Evolutionary conservation across 352 stramenopile species (phyloP).

Genomic region (Globisporangium middletonii): DNA sequence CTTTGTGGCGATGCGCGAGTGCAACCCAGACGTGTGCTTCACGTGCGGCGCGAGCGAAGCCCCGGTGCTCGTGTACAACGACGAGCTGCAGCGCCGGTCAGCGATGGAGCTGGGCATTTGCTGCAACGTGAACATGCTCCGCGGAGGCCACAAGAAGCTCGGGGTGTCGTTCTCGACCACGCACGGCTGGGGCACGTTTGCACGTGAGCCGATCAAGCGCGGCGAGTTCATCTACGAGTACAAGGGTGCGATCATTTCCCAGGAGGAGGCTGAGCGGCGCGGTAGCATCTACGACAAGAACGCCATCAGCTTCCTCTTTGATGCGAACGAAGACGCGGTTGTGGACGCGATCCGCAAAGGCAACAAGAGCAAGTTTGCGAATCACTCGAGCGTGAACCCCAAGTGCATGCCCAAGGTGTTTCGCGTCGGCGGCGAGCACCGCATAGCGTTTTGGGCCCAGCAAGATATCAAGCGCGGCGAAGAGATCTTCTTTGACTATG

Average conservation of each 20-base stretch:
- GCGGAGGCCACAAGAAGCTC: constrained; percentile 54
- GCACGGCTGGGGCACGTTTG: constrained; percentile 62
- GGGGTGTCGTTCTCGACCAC: constrained; percentile 52
- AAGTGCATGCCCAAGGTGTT: constrained; percentile 85
- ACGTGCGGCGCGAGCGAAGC: constrained; percentile 58
- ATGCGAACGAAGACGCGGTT: constrained; percentile 84
- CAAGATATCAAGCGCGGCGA: constrained; percentile 83
- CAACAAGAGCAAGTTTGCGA: constrained; percentile 92
- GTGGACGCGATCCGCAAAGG: constrained; percentile 90
- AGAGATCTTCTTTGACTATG: constrained; percentile 70
- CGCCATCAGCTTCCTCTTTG: constrained; percentile 89
- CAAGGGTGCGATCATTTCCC: constrained; percentile 50
- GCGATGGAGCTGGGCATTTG: constrained; percentile 52
- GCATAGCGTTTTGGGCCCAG: constrained; percentile 90
- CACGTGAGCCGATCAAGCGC: constrained; percentile 50
- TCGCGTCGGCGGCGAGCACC: constrained; percentile 77
- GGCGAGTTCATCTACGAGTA: constrained; percentile 74
- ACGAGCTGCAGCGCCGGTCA: constrained; percentile 16
- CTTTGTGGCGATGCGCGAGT: constrained; percentile 52
- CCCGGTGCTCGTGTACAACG: constrained; percentile 31
- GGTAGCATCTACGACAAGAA: constrained; percentile 85
- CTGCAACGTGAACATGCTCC: constrained; percentile 62
- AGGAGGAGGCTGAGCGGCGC: constrained; percentile 64
- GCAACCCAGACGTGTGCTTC: constrained; percentile 48
- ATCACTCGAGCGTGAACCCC: constrained; percentile 57